phyloP scores from a whole-genome alignment of 768 basidiomycete genomes.

The Sarcodon sp. region DNA sequence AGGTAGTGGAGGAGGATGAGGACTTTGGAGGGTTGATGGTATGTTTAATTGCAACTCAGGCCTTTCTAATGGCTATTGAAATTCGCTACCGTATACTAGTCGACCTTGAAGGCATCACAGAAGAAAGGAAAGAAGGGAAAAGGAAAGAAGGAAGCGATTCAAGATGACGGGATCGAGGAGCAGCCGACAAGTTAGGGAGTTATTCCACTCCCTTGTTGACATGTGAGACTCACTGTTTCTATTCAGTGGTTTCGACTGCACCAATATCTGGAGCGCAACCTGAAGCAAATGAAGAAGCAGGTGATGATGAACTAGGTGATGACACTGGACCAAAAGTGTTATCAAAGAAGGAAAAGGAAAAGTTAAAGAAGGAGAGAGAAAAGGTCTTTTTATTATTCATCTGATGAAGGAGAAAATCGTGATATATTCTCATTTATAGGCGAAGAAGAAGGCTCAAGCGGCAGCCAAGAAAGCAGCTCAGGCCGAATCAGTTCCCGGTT shows the following conservation, averaged over 20 bases:
- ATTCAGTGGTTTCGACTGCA: conserved; percentile 7
- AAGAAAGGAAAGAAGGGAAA: conserved; percentile 34
- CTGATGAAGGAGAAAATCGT: not conserved
- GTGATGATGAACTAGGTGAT: conserved; percentile 27
- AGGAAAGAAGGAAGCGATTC: conserved; percentile 36
- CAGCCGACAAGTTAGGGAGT: conserved; percentile 11
- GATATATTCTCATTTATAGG: conserved; percentile 29
- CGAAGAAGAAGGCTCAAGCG: conserved; percentile 90
- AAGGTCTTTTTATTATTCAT: conserved; percentile 42
- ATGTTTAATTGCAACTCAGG: conserved; percentile 7
- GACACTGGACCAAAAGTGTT: conserved; percentile 55
- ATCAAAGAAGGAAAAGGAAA: conserved; percentile 95
- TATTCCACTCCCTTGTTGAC: not conserved
- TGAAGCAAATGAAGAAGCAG: conserved; percentile 8
- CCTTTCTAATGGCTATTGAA: not conserved
- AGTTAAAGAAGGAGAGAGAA: conserved; percentile 92
- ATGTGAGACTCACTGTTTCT: too few relatives aligned
- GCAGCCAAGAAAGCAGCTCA: conserved; percentile 59
- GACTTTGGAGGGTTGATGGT: conserved; percentile 75
- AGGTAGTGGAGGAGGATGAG: conserved; percentile 33
- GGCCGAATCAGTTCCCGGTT: conserved; percentile 9
- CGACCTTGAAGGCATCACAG: conserved; percentile 42
- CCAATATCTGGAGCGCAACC: conserved; percentile 7
- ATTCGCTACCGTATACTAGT: conserved; percentile 24
- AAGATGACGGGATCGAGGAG: conserved; percentile 31